phyloP scores from a whole-genome alignment of 371 early-diverging fungal species.

The Apophysomyces sp. region DNA sequence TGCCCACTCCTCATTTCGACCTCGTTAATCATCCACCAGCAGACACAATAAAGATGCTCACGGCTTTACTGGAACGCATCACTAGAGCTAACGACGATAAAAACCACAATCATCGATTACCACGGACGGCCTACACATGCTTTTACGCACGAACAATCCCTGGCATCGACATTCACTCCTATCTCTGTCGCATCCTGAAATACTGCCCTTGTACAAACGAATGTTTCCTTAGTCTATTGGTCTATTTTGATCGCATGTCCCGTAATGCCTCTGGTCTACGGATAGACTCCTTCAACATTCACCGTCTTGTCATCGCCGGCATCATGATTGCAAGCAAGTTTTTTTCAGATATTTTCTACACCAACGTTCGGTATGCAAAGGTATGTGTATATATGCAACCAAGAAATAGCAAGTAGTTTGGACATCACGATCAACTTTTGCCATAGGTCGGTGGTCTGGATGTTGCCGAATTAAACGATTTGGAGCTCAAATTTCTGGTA shows the following conservation, averaged over 20 bases:
- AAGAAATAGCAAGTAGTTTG: no score
- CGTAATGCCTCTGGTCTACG: constrained; percentile 44
- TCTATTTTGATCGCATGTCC: constrained; percentile 73
- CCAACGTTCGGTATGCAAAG: constrained; percentile 81
- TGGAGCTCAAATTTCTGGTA: constrained; percentile 85
- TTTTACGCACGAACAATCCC: constrained; percentile 75
- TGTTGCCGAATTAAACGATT: constrained; percentile 83
- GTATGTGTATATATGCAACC: no score
- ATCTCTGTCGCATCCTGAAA: constrained; percentile 75
- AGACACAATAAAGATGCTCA: constrained; percentile 44
- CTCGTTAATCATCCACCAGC: constrained; percentile 40
- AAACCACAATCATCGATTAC: neutral
- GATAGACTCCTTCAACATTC: constrained; percentile 82
- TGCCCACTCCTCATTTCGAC: constrained; percentile 30
- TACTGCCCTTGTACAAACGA: constrained; percentile 86
- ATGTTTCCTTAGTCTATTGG: constrained; percentile 70
- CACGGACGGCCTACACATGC: constrained; percentile 14
- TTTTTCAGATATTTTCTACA: constrained; percentile 82
- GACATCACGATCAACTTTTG: no score
- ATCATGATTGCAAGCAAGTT: constrained; percentile 78
- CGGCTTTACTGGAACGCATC: constrained; percentile 36
- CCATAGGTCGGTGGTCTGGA: constrained; percentile 91
- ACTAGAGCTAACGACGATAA: constrained; percentile 41
- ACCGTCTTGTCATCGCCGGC: constrained; percentile 78
- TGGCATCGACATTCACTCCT: constrained; percentile 62